These are phyloP conservation scores for Pseudogymnoascus sp. DNA, from an alignment of 2,329 filamentous ascomycete species.

Conservation along the genomic window DNA sequence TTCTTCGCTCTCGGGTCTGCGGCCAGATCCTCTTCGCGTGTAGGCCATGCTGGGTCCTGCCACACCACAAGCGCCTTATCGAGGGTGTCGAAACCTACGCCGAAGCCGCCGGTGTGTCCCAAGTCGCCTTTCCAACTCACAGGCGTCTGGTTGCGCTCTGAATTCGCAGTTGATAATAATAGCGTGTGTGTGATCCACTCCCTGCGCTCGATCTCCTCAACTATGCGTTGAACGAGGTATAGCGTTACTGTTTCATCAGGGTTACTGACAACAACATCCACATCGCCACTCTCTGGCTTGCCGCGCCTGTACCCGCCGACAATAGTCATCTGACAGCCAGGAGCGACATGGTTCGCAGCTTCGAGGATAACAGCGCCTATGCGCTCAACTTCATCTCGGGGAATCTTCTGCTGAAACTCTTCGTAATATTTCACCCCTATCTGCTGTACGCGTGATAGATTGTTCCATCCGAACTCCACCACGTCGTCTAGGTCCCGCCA, in stretches of 20 bases:
- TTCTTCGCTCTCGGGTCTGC: conserved; percentile 40
- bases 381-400: conserved; percentile 60
- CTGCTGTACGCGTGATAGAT: conserved; percentile 71
- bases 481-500: conserved; percentile 84
- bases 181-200: conserved; percentile 77
- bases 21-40: conserved; percentile 27
- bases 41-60: conserved; percentile 56
- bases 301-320: conserved; percentile 62
- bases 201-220: conserved; percentile 58
- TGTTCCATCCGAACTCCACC: conserved; percentile 70
- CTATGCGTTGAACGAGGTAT: conserved; percentile 62
- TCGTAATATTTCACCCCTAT: conserved; percentile 93
- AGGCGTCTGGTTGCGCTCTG: conserved; percentile 59
- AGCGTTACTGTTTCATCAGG: conserved; percentile 59
- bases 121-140: conserved; percentile 43
- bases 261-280: conserved; percentile 79
- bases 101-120: conserved; percentile 28
- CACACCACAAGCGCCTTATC: conserved; percentile 92
- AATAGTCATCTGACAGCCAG: conserved; percentile 49
- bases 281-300: conserved; percentile 62
- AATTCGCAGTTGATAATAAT: conserved; percentile 58
- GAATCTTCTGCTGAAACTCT: conserved; percentile 65
- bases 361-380: conserved; percentile 56
- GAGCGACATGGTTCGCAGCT: conserved; percentile 56
- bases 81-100: conserved; percentile 70